Evolutionary conservation across 768 basidiomycete species (phyloP).

Genomic region (Pisolithus albus): DNA sequence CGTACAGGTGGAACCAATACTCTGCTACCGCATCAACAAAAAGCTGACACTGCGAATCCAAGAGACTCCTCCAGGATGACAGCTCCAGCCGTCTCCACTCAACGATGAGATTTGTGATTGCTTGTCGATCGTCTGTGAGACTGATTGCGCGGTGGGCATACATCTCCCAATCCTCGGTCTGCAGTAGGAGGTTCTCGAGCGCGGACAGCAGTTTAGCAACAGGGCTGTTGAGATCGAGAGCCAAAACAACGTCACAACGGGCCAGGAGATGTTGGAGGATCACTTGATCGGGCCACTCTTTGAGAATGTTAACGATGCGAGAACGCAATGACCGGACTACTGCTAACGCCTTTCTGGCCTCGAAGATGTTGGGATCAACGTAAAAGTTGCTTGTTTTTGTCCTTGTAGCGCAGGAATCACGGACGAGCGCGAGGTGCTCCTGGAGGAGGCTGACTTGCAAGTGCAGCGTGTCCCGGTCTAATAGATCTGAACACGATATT

Average conservation of each 20-base stretch:
- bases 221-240: slow-evolving; percentile 57
- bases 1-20: slow-evolving; percentile 93
- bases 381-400: slow-evolving; percentile 66
- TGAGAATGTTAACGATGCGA: slow-evolving; percentile 51
- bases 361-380: slow-evolving; percentile 62
- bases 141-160: slow-evolving; percentile 91
- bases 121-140: slow-evolving; percentile 58
- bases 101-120: slow-evolving; percentile 67
- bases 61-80: slow-evolving; percentile 74
- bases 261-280: slow-evolving; percentile 79
- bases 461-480: slow-evolving; percentile 48
- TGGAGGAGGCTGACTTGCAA: slow-evolving; percentile 48
- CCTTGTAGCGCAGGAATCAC: slow-evolving; percentile 12
- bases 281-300: slow-evolving; percentile 97
- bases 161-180: slow-evolving; percentile 94
- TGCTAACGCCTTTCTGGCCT: slow-evolving; percentile 54
- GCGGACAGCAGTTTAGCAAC: slow-evolving; percentile 77
- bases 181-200: slow-evolving; percentile 76
- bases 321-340: slow-evolving; percentile 44
- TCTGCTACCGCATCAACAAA: slow-evolving; percentile 44
- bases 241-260: slow-evolving; percentile 61
- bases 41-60: slow-evolving; percentile 58
- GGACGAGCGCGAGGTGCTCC: slow-evolving; percentile 30
- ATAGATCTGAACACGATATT: slow-evolving; percentile 28
- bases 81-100: slow-evolving; percentile 89